These are phyloP conservation scores for Talaromyces sp. DNA, from an alignment of 2,329 filamentous ascomycete species.

Conservation along the genomic window DNA sequence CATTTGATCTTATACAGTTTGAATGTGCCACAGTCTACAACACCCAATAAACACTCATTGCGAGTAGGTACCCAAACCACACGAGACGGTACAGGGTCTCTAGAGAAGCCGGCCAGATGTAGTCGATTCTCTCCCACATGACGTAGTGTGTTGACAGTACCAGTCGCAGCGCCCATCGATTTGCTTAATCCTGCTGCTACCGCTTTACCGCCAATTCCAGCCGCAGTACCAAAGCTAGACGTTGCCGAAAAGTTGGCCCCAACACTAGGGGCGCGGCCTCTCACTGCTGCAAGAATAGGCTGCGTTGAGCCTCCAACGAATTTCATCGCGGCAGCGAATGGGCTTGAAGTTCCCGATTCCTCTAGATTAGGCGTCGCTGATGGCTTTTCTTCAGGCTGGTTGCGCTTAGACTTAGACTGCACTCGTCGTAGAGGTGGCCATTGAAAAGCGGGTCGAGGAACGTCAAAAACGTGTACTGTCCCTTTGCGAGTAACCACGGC, in stretches of 20 bases:
- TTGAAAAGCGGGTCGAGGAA: constrained; percentile 75
- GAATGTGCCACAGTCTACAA: constrained; percentile 46
- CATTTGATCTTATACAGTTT: constrained; percentile 44
- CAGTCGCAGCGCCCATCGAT: constrained; percentile 48
- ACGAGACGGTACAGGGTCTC: constrained; percentile 39
- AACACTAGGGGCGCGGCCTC: constrained; percentile 49
- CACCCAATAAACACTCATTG: constrained; percentile 40
- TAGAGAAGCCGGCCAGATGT: constrained; percentile 40
- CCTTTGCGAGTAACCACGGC: constrained; percentile 91
- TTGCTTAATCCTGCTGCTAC: constrained; percentile 50
- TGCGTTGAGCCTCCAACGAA: constrained; percentile 60
- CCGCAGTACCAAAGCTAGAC: constrained; percentile 45
- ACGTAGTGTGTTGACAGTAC: constrained; percentile 47
- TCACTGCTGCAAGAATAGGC: constrained; percentile 65
- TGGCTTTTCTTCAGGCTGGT: constrained; percentile 40
- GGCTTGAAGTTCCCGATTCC: constrained; percentile 32
- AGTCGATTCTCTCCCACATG: constrained; percentile 50
- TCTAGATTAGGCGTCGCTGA: constrained; percentile 39
- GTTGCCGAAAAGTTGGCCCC: constrained; percentile 43
- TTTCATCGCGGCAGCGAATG: constrained; percentile 67
- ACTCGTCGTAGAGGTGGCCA: constrained; percentile 70
- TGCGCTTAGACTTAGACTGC: constrained; percentile 37
- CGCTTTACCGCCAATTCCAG: constrained; percentile 46
- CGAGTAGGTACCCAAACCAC: constrained; percentile 47
- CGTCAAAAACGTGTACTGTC: constrained; percentile 89